Conservation (phyloP, 129 eudicot species). For the Pittosporum tobira region DNA sequence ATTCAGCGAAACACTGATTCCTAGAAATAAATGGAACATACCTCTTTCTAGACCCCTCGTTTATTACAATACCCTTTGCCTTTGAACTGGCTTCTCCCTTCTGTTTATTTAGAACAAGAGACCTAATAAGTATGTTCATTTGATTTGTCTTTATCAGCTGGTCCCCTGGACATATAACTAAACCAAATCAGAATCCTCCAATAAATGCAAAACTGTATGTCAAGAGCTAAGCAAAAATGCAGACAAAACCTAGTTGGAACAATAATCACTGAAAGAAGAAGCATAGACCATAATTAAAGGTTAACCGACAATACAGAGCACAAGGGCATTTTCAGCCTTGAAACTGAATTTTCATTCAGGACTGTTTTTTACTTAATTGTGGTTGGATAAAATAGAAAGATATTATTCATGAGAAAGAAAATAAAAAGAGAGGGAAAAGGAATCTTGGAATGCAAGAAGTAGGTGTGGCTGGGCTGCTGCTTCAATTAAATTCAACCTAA, state of each 20-base stretch:
- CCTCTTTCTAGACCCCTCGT: conserved; percentile 69
- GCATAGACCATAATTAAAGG: not conserved
- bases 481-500: no score
- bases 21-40: conserved; percentile 5
- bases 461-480: no score
- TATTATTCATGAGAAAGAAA: no score
- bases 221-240: not conserved
- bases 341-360: not conserved
- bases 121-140: conserved; percentile 71
- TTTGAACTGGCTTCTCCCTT: conserved; percentile 49
- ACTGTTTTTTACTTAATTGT: no score
- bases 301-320: not conserved
- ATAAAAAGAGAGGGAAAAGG: no score
- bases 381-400: no score
- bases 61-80: conserved; percentile 33
- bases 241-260: conserved; percentile 1
- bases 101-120: conserved; percentile 73
- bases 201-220: not conserved
- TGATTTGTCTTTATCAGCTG: conserved; percentile 87
- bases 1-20: not conserved
- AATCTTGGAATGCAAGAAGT: no score
- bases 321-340: not conserved
- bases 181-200: not conserved
- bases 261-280: not conserved
- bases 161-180: conserved; percentile 34